phyloP scores from a whole-genome alignment of 176 grass and related monocot species.

The Melocanna baccifera region DNA sequence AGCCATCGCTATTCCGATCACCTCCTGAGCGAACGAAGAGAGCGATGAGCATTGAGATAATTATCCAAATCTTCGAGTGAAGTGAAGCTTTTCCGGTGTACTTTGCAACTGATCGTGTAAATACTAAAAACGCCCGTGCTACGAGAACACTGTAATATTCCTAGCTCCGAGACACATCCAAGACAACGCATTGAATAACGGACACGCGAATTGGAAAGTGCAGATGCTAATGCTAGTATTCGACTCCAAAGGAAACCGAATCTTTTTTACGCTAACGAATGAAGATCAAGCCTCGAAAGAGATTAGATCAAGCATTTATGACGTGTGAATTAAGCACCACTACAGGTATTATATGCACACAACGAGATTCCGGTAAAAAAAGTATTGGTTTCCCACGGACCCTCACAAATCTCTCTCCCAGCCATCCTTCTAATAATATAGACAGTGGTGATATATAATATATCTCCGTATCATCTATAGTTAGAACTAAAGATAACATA shows the following conservation, averaged over 20 bases:
- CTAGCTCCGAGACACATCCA: not conserved
- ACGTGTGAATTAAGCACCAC: not conserved
- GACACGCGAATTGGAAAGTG: not conserved
- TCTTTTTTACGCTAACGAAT: not conserved
- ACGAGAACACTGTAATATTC: too few relatives aligned
- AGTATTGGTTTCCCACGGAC: not conserved
- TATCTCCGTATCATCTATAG: too few relatives aligned
- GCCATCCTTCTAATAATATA: not conserved
- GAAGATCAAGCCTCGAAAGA: not conserved
- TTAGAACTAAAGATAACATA: too few relatives aligned
- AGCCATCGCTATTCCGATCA: too few relatives aligned
- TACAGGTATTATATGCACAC: not conserved
- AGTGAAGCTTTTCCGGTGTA: not conserved
- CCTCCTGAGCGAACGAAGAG: too few relatives aligned
- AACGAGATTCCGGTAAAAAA: not conserved
- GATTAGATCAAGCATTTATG: not conserved
- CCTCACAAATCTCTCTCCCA: not conserved
- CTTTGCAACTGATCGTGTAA: not conserved
- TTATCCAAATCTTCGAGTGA: too few relatives aligned
- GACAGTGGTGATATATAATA: too few relatives aligned
- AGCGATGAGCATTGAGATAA: too few relatives aligned
- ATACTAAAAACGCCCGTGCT: too few relatives aligned
- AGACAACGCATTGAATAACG: not conserved
- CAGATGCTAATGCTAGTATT: not conserved
- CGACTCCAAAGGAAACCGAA: not conserved